Conservation (phyloP, 768 basidiomycete species). For the Termitomyces sp. region DNA sequence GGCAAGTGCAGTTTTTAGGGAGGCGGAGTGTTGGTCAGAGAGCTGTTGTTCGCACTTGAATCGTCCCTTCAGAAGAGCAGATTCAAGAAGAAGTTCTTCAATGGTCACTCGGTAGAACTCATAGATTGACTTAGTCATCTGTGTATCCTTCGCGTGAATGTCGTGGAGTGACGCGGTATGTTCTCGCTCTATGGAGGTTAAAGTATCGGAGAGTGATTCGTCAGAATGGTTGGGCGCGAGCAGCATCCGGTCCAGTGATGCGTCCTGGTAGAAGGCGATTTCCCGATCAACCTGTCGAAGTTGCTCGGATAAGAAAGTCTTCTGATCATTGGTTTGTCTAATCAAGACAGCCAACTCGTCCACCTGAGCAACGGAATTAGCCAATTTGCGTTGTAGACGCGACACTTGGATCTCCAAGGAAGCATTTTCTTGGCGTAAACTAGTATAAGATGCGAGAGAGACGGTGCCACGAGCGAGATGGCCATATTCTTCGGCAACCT, state of each 20-base stretch:
- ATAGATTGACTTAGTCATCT: slow-evolving; percentile 17
- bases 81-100: slow-evolving; percentile 28
- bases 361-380: slow-evolving; percentile 63
- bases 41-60: slow-evolving; percentile 21
- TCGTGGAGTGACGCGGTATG: slow-evolving; percentile 1
- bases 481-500: slow-evolving; percentile 50
- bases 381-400: slow-evolving; percentile 63
- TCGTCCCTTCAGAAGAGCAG: slow-evolving; percentile 22
- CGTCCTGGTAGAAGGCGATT: slow-evolving; percentile 18
- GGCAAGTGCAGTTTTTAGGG: slow-evolving; percentile 34
- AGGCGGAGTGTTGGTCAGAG: slow-evolving; percentile 24
- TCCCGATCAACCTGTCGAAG: slow-evolving; percentile 30
- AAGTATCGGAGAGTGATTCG: neutral
- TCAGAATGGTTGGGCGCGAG: neutral
- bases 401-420: slow-evolving; percentile 34
- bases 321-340: slow-evolving; percentile 51
- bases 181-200: slow-evolving; percentile 6
- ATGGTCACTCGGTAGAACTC: slow-evolving; percentile 31
- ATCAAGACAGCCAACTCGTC: slow-evolving; percentile 57
- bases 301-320: slow-evolving; percentile 31
- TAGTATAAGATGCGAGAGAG: slow-evolving; percentile 24
- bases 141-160: slow-evolving; percentile 4
- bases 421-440: slow-evolving; percentile 34
- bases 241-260: neutral
- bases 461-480: slow-evolving; percentile 42